Evolutionary conservation across 73 alveolate genomes (phyloP).

Genomic region (Paramecium sonneborni): DNA sequence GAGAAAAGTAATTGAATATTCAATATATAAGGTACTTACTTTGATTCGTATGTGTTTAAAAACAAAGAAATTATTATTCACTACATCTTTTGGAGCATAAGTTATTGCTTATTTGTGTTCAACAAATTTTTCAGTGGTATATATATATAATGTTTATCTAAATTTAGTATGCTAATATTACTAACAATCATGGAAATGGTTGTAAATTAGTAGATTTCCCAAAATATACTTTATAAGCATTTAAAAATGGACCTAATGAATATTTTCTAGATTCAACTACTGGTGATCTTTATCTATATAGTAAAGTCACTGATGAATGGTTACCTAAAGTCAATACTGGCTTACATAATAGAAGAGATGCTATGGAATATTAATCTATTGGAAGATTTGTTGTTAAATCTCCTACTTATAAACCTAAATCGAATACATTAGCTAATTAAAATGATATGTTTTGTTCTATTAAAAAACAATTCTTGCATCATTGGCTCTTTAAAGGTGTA

Average conservation of each 20-base stretch:
- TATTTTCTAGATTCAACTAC: conserved; percentile 63
- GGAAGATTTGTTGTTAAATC: conserved; percentile 62
- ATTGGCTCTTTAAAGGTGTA: conserved; percentile 49
- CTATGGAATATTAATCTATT: conserved; percentile 57
- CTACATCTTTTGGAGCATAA: conserved; percentile 43
- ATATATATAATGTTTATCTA: background rate
- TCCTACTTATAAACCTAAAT: conserved; percentile 53
- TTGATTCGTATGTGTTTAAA: conserved; percentile 58
- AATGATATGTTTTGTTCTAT: conserved; percentile 34
- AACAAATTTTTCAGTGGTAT: conserved; percentile 5
- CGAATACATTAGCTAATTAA: background rate
- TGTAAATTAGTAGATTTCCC: conserved; percentile 57
- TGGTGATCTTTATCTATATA: conserved; percentile 55
- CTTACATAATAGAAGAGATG: conserved; percentile 60
- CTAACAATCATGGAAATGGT: conserved; percentile 61
- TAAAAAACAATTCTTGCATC: conserved; percentile 60
- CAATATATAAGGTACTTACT: background rate
- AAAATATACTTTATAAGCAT: conserved; percentile 2
- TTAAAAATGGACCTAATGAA: conserved; percentile 44
- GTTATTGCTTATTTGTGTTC: conserved; percentile 51
- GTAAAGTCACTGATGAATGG: conserved; percentile 62
- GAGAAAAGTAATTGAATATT: conserved; percentile 19
- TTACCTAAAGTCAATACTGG: conserved; percentile 58
- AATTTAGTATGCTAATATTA: conserved; percentile 9
- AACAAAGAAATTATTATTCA: conserved; percentile 52